Evolutionary conservation across 306 rosid genomes (phyloP).

Genomic region (Inga oerstediana): DNA sequence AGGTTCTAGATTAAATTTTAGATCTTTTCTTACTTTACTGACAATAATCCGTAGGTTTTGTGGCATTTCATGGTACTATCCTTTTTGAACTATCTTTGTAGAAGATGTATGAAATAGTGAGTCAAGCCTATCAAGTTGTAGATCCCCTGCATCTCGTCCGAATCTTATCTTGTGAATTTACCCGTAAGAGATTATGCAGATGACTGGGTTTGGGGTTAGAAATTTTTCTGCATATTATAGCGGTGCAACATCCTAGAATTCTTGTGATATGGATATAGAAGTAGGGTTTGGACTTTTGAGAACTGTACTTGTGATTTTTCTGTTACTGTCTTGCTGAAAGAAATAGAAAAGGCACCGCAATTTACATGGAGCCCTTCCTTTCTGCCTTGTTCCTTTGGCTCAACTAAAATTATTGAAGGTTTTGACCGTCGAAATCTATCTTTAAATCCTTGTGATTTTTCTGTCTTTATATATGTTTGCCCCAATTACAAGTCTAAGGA

Average conservation of each 20-base stretch:
- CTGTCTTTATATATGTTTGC: not conserved
- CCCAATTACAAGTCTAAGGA: not conserved
- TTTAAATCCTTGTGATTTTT: not conserved
- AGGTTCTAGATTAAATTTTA: slow-evolving; percentile 13
- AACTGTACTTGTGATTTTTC: not conserved
- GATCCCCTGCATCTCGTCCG: not conserved
- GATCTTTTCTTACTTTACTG: slow-evolving; percentile 6
- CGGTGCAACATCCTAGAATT: not conserved
- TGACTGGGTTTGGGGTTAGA: not conserved
- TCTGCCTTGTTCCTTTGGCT: not conserved
- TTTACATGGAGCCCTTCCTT: not conserved
- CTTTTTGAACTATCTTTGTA: not conserved
- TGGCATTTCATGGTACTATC: not conserved
- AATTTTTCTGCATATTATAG: not conserved
- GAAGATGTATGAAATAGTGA: not conserved
- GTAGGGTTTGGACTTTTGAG: not conserved
- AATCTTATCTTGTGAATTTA: not conserved
- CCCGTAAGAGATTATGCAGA: not conserved
- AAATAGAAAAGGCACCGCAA: not conserved
- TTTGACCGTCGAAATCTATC: slow-evolving; percentile 7
- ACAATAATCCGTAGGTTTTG: slow-evolving; percentile 8
- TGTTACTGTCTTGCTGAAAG: not conserved
- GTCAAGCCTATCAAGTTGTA: not conserved
- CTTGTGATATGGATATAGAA: not conserved
- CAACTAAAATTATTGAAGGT: slow-evolving; percentile 1